These are phyloP conservation scores for Wallemia mellicola DNA, from an alignment of 1,284 basidiomycete species.

Conservation along the genomic window DNA sequence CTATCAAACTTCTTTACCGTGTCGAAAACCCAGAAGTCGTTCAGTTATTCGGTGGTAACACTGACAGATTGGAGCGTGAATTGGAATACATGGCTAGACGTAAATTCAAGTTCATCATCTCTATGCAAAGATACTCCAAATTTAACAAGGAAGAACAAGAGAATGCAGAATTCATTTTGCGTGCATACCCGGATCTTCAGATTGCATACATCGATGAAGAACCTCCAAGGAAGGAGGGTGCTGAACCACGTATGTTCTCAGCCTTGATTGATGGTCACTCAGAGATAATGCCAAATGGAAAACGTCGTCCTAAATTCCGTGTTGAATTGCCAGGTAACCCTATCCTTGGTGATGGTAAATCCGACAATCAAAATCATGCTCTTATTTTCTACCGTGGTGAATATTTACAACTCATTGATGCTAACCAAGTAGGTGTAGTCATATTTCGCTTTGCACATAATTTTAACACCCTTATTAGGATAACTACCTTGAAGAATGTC, in stretches of 20 bases:
- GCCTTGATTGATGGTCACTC: conserved; percentile 92
- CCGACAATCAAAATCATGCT: conserved; percentile 98
- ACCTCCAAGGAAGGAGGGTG: conserved; percentile 67
- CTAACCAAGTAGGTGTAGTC: conserved; percentile 36
- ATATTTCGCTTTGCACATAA: not conserved
- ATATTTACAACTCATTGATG: conserved; percentile 94
- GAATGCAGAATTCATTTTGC: conserved; percentile 89
- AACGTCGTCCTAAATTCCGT: conserved; percentile 82
- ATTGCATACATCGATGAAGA: conserved; percentile 98
- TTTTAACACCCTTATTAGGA: conserved; percentile 23
- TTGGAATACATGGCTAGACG: conserved; percentile 87
- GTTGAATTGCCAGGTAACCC: conserved; percentile 96
- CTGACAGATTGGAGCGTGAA: conserved; percentile 84
- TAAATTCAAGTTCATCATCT: conserved; percentile 98
- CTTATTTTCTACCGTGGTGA: conserved; percentile 98
- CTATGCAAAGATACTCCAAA: conserved; percentile 97
- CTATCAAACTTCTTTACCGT: conserved; percentile 96
- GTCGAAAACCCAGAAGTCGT: conserved; percentile 98
- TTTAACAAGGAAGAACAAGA: conserved; percentile 99
- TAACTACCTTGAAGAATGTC: conserved; percentile 96
- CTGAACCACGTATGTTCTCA: conserved; percentile 83
- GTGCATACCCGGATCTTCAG: conserved; percentile 95
- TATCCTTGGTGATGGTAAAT: conserved; percentile 95
- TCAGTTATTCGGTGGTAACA: conserved; percentile 86
- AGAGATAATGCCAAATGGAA: conserved; percentile 67